Base-by-base conservation (phyloP, 2,329 filamentous ascomycete species). In the Aspergillus texensis region DNA sequence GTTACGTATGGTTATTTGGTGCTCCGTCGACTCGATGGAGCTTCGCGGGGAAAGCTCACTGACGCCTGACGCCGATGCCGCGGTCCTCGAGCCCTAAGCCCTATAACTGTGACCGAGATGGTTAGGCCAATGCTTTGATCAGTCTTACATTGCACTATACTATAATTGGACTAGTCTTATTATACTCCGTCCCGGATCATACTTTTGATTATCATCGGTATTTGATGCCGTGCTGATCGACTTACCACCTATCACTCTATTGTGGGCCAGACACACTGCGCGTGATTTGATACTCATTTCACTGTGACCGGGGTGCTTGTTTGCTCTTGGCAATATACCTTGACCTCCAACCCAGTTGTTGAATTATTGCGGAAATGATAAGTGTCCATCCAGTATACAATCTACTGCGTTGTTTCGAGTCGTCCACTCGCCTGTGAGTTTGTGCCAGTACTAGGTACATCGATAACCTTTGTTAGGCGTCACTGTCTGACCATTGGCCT, bases 41-140 rank as follows among this genome's bases (percentile, higher is more conserved):
- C 64, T 69, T 65, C 65, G 67, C 67, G 67, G 67, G 67, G 67
- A 66, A 65, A 67, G 65, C 67, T 67, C 56, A 26, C 45, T 45
- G 52, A 21, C 24, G 61, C 50, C 58, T 55, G 55, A 39, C 54
- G 36, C 53, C 55, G 32, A 62, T 59, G 54, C 46, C 58, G 59
- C 48, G 34, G n/a, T 21, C 55, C 30, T 39, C 3, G 4, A 62
- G 46, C 62, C 65, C 67, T 69, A 63, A 65, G 60, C 66, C 66
- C 66, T 69, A 65, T n/a, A 11, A 16, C 4, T 10, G 9, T 24
- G 36, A 28, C 24, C 32, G 57, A 45, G 21, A 14, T 28, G 45
- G n/a, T 52, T 60, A 60, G 57, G 28, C 36, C 16, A 12, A 36
- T 21, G 21, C 19, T n/a, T 34, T 21, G 19, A 41, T 41, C 16